Conservation (phyloP, 2,329 filamentous ascomycete genomes). For the Beauveria caledonica region DNA sequence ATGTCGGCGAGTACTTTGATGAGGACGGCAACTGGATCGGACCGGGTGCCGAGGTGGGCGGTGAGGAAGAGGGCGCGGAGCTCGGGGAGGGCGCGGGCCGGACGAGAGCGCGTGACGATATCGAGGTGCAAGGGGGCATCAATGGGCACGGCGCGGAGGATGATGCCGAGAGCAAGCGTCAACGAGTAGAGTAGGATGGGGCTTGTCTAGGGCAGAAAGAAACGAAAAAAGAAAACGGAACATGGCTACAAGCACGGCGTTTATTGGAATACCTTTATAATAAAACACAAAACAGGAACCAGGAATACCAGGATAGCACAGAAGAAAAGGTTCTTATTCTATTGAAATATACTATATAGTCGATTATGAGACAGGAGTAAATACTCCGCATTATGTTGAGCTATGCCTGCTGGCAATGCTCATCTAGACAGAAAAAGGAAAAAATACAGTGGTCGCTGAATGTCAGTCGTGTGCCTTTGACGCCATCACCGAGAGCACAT, state of each 20-base stretch:
- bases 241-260: background rate
- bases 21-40: constrained; percentile 71
- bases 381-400: background rate
- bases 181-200: constrained; percentile 32
- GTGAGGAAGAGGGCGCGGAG: constrained; percentile 34
- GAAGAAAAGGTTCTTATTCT: background rate
- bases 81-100: constrained; percentile 59
- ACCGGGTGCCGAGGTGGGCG: constrained; percentile 22
- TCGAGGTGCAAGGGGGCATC: constrained; percentile 35
- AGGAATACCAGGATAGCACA: background rate
- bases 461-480: background rate
- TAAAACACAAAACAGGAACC: background rate
- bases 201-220: background rate
- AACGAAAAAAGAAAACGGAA: background rate
- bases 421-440: background rate
- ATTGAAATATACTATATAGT: background rate
- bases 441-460: background rate
- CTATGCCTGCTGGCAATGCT: background rate
- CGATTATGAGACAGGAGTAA: constrained; percentile 2
- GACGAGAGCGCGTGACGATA: constrained; percentile 45
- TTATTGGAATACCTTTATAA: background rate
- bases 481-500: no score
- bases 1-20: constrained; percentile 77
- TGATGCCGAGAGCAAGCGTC: constrained; percentile 39
- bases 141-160: constrained; percentile 33